Conservation (phyloP, 2,329 filamentous ascomycete species). For the Ophiostoma populinum region DNA sequence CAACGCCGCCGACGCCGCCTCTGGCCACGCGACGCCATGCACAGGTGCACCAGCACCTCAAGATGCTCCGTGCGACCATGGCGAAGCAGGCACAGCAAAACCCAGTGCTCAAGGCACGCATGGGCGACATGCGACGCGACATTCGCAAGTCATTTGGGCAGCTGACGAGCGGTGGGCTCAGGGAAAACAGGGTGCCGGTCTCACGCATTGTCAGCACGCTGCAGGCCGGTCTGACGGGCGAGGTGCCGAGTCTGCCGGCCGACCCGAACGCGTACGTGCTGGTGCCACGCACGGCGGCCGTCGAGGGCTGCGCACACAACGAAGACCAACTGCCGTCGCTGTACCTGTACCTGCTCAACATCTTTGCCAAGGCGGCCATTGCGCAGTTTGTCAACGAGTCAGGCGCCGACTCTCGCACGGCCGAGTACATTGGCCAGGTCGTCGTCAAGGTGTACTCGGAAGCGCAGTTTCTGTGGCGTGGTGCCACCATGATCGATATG, state of each 20-base stretch:
- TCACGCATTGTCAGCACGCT: slow-evolving; percentile 33
- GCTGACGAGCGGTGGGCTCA: slow-evolving; percentile 36
- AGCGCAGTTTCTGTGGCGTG: slow-evolving; percentile 43
- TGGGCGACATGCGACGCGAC: slow-evolving; percentile 55
- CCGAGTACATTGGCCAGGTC: slow-evolving; percentile 56
- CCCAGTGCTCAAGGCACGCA: slow-evolving; percentile 39
- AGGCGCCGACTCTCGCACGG: slow-evolving; percentile 37
- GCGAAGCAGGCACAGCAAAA: slow-evolving; percentile 36
- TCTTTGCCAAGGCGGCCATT: slow-evolving; percentile 51
- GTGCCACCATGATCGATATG: slow-evolving; percentile 54
- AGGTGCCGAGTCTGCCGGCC: slow-evolving; percentile 29
- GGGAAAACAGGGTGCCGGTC: slow-evolving; percentile 27
- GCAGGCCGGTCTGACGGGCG: slow-evolving; percentile 28
- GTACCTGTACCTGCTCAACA: slow-evolving; percentile 56
- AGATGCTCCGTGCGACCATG: slow-evolving; percentile 31
- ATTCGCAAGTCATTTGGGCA: slow-evolving; percentile 60
- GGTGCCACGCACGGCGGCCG: slow-evolving; percentile 20
- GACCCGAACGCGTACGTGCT: slow-evolving; percentile 36
- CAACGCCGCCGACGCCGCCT: neutral
- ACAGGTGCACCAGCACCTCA: slow-evolving; percentile 52
- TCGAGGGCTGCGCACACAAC: slow-evolving; percentile 25
- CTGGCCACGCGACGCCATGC: slow-evolving; percentile 21
- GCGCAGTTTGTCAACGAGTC: slow-evolving; percentile 48
- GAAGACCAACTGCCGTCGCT: slow-evolving; percentile 34
- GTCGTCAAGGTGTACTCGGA: slow-evolving; percentile 52